phyloP scores from a whole-genome alignment of 352 stramenopile genomes.

The Plasmopara viticola region DNA sequence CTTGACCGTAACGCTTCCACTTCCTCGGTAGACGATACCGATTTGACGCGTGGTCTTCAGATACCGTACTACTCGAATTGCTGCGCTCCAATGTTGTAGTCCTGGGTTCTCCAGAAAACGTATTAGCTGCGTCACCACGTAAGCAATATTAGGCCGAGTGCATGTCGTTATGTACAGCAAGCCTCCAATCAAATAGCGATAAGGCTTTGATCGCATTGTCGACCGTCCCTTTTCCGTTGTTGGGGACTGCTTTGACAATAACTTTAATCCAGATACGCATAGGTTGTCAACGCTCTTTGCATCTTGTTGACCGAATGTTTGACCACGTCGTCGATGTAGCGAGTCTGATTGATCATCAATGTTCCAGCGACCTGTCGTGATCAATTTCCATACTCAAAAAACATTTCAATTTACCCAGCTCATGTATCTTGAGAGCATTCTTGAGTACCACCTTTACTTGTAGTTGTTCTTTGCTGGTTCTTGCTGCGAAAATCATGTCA shows the following conservation, averaged over 20 bases:
- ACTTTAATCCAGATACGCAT: background rate
- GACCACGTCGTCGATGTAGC: background rate
- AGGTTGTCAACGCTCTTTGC: background rate
- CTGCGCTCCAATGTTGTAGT: background rate
- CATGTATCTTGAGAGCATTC: constrained; percentile 1
- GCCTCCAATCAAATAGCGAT: background rate
- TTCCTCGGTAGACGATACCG: no score
- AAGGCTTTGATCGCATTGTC: background rate
- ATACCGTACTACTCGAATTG: no score
- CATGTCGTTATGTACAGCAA: constrained; percentile 1
- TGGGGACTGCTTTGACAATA: background rate
- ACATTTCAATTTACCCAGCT: background rate
- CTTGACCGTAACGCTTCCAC: no score
- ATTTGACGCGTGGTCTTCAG: no score
- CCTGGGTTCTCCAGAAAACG: background rate
- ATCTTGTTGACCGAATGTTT: background rate
- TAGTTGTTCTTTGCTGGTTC: background rate
- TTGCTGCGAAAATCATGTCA: background rate
- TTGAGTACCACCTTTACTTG: background rate
- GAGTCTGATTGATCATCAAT: background rate
- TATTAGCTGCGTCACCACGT: constrained; percentile 1
- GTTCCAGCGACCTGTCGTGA: background rate
- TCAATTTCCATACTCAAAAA: background rate
- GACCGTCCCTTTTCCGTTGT: background rate
- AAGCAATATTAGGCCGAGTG: background rate